Percentiles rank a stretch among this genome's conserved stretches.
phyloP scores from a whole-genome alignment of 2,329 filamentous ascomycete species.

The Pyrenophora seminiperda region DNA sequence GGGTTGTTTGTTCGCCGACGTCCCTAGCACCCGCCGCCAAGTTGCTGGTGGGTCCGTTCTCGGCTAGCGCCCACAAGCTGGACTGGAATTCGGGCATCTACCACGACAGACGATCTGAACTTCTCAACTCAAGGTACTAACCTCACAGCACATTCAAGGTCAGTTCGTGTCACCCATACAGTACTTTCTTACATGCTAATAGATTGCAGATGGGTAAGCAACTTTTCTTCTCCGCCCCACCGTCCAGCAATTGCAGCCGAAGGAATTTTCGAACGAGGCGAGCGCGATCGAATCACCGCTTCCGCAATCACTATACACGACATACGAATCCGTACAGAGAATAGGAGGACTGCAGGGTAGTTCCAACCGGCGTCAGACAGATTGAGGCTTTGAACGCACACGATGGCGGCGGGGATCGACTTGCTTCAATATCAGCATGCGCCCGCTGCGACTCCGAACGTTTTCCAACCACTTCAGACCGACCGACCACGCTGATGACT shows the following conservation, averaged over 20 bases:
- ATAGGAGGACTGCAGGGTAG: background rate
- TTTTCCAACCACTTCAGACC: background rate
- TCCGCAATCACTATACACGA: constrained; percentile 8
- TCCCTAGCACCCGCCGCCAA: constrained; percentile 16
- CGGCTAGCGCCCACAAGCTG: constrained; percentile 34
- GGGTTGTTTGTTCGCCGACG: constrained; percentile 29
- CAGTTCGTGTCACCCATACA: constrained; percentile 35
- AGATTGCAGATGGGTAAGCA: constrained; percentile 67
- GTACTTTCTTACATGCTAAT: constrained; percentile 32
- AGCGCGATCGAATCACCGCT: constrained; percentile 15
- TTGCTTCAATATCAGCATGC: constrained; percentile 3
- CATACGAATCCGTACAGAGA: background rate
- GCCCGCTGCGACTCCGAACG: background rate
- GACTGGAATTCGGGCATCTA: constrained; percentile 23
- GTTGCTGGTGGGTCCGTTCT: constrained; percentile 14
- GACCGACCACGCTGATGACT: background rate
- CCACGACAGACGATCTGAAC: constrained; percentile 29
- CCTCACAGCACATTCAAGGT: constrained; percentile 62
- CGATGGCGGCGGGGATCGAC: constrained; percentile 1
- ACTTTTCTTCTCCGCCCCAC: constrained; percentile 27
- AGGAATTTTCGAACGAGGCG: constrained; percentile 28
- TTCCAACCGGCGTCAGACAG: background rate
- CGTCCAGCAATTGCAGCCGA: constrained; percentile 44
- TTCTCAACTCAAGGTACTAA: constrained; percentile 46
- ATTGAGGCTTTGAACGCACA: background rate